These are phyloP conservation scores for Populus hybrid DNA, from an alignment of 441 rosid genomes.

Conservation along the genomic window DNA sequence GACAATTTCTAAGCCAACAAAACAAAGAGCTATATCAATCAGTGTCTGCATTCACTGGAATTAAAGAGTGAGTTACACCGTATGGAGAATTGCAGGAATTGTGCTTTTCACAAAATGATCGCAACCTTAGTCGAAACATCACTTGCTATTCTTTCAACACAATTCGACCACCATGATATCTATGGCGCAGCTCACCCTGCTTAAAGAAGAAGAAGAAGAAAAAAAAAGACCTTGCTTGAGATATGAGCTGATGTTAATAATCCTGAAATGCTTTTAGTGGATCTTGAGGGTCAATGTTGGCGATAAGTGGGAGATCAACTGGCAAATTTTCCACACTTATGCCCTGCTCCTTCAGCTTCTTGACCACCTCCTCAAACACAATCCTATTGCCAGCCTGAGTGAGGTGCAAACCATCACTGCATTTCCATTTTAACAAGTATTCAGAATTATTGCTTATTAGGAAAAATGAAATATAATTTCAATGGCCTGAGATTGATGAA, in stretches of 20 bases:
- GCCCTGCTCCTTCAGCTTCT: conserved; percentile 48
- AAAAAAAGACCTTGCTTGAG: background rate
- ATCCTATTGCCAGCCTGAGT: conserved; percentile 54
- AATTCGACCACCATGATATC: too few species aligned
- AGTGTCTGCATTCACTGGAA: too few species aligned
- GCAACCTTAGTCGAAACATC: background rate
- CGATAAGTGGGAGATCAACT: conserved; percentile 55
- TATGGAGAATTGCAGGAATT: too few species aligned
- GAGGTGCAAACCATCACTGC: conserved; percentile 85
- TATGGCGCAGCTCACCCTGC: background rate
- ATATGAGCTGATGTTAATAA: background rate
- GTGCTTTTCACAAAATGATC: background rate
- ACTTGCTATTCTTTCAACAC: too few species aligned
- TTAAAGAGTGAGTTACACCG: too few species aligned
- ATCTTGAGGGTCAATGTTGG: conserved; percentile 48
- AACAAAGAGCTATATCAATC: too few species aligned
- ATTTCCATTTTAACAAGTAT: background rate
- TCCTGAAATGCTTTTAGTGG: conserved; percentile 57
- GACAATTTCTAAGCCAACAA: too few species aligned
- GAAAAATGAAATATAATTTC: background rate
- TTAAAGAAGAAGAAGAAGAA: too few species aligned
- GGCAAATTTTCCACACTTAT: conserved; percentile 49
- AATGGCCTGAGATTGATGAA: background rate
- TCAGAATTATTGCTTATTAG: background rate
- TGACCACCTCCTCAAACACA: conserved; percentile 65